A percentile compares a stretch with the other conserved stretches of the same genome.
phyloP scores from a whole-genome alignment of 345 rosid genomes.

The Ceriops zippeliana region DNA sequence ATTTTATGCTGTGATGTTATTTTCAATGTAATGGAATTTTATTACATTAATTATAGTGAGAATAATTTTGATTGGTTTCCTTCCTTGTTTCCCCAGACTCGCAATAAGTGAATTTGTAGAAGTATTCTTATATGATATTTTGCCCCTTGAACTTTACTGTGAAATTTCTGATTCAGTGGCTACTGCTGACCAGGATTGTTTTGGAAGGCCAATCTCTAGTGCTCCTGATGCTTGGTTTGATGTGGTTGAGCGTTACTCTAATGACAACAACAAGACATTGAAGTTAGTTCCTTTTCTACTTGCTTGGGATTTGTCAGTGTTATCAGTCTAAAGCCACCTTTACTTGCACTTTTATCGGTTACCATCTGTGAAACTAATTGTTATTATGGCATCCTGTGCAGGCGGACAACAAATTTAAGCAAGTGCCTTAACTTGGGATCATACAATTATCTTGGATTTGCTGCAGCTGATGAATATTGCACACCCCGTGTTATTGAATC shows the following conservation, averaged over 20 bases:
- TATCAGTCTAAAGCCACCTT: neutral
- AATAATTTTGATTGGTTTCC: no score
- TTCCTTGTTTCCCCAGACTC: no score
- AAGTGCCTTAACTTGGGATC: slow-evolving; percentile 93
- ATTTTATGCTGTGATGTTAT: neutral
- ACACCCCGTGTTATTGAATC: slow-evolving; percentile 84
- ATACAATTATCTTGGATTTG: slow-evolving; percentile 96
- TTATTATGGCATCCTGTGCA: slow-evolving; percentile 23
- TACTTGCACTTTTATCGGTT: neutral
- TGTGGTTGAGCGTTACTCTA: slow-evolving; percentile 73
- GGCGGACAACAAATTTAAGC: slow-evolving; percentile 66
- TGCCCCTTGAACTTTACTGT: no score
- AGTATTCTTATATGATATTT: no score
- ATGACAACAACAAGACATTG: slow-evolving; percentile 76
- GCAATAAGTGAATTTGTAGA: no score
- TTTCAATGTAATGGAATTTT: neutral
- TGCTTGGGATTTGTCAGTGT: neutral
- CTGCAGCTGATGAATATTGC: slow-evolving; percentile 93
- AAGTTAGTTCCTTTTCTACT: slow-evolving; percentile 41
- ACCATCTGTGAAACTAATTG: slow-evolving; percentile 6
- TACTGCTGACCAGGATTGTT: slow-evolving; percentile 59
- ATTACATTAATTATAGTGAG: neutral
- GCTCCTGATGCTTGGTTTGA: slow-evolving; percentile 94
- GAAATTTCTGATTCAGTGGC: neutral
- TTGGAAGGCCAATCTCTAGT: slow-evolving; percentile 78